Percentiles rank a stretch among this genome's conserved stretches.
These are phyloP conservation scores for Malus hybrid DNA, from an alignment of 331 rosid genomes.

Conservation along the genomic window DNA sequence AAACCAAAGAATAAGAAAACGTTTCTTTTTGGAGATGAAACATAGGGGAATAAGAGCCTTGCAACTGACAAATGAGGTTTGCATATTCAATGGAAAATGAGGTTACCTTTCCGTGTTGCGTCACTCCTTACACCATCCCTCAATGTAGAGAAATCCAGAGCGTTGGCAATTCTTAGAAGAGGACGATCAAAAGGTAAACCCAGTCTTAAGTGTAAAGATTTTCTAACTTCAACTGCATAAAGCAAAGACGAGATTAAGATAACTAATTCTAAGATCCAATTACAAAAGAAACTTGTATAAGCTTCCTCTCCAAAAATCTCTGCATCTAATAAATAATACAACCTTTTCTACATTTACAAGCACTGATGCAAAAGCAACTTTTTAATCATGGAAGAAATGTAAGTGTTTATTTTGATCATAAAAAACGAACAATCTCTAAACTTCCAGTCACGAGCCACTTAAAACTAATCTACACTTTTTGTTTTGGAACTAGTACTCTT, in stretches of 20 bases:
- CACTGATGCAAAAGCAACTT: background rate
- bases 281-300: background rate
- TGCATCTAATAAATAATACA: background rate
- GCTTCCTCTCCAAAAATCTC: background rate
- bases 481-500: background rate
- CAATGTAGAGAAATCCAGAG: slow-evolving; percentile 51
- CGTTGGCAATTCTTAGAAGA: slow-evolving; percentile 79
- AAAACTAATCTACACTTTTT: background rate
- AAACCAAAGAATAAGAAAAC: background rate
- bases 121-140: slow-evolving; percentile 27
- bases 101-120: slow-evolving; percentile 52
- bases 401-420: background rate
- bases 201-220: slow-evolving; percentile 67
- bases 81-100: background rate
- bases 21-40: background rate
- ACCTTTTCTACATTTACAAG: background rate
- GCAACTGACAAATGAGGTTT: slow-evolving; percentile 4
- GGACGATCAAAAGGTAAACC: slow-evolving; percentile 91
- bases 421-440: background rate
- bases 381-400: background rate
- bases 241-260: slow-evolving; percentile 3
- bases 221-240: slow-evolving; percentile 77
- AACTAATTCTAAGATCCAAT: background rate
- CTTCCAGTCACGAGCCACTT: background rate
- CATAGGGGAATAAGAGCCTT: background rate